These are phyloP conservation scores for Ascochyta lentis DNA, from an alignment of 2,329 filamentous ascomycete genomes.

Conservation along the genomic window DNA sequence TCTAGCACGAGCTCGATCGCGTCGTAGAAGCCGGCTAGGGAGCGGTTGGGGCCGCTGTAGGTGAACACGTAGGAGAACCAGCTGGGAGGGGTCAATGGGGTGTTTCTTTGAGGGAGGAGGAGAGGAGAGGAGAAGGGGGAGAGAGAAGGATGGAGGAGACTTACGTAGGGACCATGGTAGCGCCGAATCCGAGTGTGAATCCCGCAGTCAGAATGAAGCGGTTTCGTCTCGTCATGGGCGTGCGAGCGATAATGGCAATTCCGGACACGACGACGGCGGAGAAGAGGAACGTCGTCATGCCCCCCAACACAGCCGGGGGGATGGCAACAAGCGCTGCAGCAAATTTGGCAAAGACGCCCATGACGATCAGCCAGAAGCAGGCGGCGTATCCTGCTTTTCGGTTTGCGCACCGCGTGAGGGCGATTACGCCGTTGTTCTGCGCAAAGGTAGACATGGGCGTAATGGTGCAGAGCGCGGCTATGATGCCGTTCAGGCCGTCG, in stretches of 20 bases:
- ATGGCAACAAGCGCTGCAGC: slow-evolving; percentile 80
- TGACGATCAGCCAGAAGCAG: slow-evolving; percentile 77
- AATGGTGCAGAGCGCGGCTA: slow-evolving; percentile 79
- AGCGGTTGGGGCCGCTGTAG: slow-evolving; percentile 71
- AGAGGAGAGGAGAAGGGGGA: not conserved
- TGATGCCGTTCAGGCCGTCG: slow-evolving; percentile 76
- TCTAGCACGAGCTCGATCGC: slow-evolving; percentile 61
- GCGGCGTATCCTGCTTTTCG: slow-evolving; percentile 80
- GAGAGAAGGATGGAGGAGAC: slow-evolving; percentile 20
- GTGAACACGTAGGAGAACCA: slow-evolving; percentile 78
- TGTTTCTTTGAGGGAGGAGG: not conserved
- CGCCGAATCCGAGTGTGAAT: slow-evolving; percentile 72
- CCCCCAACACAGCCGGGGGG: slow-evolving; percentile 60
- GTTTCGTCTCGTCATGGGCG: slow-evolving; percentile 78
- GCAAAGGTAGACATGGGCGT: slow-evolving; percentile 82
- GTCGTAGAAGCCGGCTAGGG: slow-evolving; percentile 75
- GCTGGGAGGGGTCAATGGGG: slow-evolving; percentile 50
- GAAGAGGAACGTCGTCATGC: slow-evolving; percentile 78
- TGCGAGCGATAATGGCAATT: slow-evolving; percentile 74
- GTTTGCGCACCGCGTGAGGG: slow-evolving; percentile 81
- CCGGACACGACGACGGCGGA: slow-evolving; percentile 77
- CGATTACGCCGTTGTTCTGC: slow-evolving; percentile 86
- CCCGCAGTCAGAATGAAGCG: slow-evolving; percentile 82
- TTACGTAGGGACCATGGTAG: slow-evolving; percentile 54
- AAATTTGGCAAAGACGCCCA: slow-evolving; percentile 85